Evolutionary conservation across 371 early-diverging fungal species (phyloP), one percentile per base, ranked within the genome.

Genomic region (Circinella umbellata): DNA sequence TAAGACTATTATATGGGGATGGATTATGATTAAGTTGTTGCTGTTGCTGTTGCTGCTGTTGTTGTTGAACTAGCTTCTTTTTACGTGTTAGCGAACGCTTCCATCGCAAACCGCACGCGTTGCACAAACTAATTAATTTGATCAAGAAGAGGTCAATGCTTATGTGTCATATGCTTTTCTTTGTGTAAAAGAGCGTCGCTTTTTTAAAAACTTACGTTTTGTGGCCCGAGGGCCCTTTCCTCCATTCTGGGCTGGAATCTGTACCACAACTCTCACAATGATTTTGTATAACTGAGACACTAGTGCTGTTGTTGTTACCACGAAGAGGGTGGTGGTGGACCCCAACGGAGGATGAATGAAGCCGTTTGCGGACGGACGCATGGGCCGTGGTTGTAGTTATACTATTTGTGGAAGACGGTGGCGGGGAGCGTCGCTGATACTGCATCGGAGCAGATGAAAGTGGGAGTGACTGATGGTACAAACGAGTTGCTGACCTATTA

Each of bases 51-150:
- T 46, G 48, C 38, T 76, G 68, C 47, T 66, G 69, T 53, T 69
- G 73, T 48, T 78, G 78, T 35, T 67, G 68, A 61, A 61, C 60
- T 17, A 66, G 61, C 54, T 80, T 81, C 60, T 68, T 78, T 68
- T 81, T 78, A 49, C 82, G 72, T 59, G 83, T 77, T 37, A 83
- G 65, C 4, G 80, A 80, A 67, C 84, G 75, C 51, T 78, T 78
- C 65, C 81, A 84, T 61, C 84, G 71, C 36, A 84, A 49, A 1
- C 84, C 84, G 62, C 84, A 84, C 17, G 84, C 84, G 67, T 84
- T 84, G 65, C 84, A 84, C 11, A 81, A 70, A 7, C 84, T 83
- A 71, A 38, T 68, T 61, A 55, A 64, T 35, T 14, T 54, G 36
- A 57, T 42, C 51, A n/a, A 4, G 51, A 42, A 42, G 27, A 49